Evolutionary conservation across 352 stramenopile species (phyloP).

Genomic region (Phytophthora meadii): DNA sequence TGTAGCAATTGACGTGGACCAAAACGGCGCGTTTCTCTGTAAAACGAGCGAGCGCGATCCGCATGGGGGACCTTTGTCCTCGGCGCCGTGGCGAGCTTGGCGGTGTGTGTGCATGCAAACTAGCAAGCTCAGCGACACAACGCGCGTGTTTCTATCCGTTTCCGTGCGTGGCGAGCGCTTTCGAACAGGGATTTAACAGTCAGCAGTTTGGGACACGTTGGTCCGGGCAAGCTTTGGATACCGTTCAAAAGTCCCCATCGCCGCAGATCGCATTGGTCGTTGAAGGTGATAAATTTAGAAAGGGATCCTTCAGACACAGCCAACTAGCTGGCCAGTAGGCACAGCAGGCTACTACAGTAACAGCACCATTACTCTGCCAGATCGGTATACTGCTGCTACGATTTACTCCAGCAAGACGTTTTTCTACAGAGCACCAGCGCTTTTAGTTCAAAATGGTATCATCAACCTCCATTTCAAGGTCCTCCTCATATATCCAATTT

Average conservation of each 20-base stretch:
- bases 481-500: background rate
- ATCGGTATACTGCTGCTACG: background rate
- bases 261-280: background rate
- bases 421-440: background rate
- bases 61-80: background rate
- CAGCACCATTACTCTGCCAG: background rate
- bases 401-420: background rate
- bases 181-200: background rate
- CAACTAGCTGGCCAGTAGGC: too few relatives aligned
- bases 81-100: background rate
- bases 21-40: background rate
- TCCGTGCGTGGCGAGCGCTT: background rate
- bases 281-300: background rate
- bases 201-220: too few relatives aligned
- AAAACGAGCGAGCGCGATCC: background rate
- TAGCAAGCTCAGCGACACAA: background rate
- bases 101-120: background rate
- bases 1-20: background rate
- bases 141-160: background rate
- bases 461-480: too few relatives aligned
- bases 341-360: too few relatives aligned
- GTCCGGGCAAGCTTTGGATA: too few relatives aligned
- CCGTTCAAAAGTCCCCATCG: too few relatives aligned
- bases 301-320: background rate
- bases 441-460: too few relatives aligned